Evolutionary conservation across 2,329 filamentous ascomycete genomes (phyloP).

Genomic region (Bipolaris gigantea): DNA sequence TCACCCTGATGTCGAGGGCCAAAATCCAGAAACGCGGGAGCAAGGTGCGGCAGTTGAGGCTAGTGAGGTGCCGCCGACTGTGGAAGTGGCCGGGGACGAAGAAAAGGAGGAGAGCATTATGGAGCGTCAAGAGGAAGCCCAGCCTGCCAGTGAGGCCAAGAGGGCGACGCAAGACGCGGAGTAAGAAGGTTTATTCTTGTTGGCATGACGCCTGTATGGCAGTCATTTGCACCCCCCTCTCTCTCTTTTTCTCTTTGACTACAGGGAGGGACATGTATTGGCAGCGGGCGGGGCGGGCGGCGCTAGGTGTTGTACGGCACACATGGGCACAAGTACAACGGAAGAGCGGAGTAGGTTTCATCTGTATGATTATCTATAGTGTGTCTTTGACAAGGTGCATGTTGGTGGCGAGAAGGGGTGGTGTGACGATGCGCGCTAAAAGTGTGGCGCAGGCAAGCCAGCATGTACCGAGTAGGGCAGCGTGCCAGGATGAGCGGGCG

Average conservation of each 20-base stretch:
- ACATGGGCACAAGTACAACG: not conserved
- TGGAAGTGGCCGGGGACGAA: conserved; percentile 47
- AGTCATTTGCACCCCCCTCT: not conserved
- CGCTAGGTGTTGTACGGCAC: conserved; percentile 10
- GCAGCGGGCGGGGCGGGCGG: conserved; percentile 15
- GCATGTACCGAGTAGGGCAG: too few relatives aligned
- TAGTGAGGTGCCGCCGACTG: conserved; percentile 47
- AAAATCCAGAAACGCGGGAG: conserved; percentile 59
- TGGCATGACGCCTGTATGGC: conserved; percentile 1
- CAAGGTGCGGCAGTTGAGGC: conserved; percentile 46
- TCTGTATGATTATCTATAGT: conserved; percentile 17
- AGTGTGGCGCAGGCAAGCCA: not conserved
- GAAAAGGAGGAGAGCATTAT: conserved; percentile 51
- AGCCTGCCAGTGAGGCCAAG: conserved; percentile 45
- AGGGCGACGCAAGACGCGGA: conserved; percentile 36
- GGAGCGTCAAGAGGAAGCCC: conserved; percentile 37
- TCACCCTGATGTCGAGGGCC: conserved; percentile 60
- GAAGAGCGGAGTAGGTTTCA: conserved; percentile 4
- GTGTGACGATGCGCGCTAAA: not conserved
- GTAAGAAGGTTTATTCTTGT: conserved; percentile 9
- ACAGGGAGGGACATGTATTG: conserved; percentile 19
- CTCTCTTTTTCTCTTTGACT: conserved; percentile 15
- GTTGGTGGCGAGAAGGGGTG: not conserved
- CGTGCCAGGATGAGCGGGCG: not conserved
- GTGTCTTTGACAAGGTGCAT: not conserved